Evolutionary conservation across 2,329 filamentous ascomycete species (phyloP).

Genomic region (Fusarium miscanthi): DNA sequence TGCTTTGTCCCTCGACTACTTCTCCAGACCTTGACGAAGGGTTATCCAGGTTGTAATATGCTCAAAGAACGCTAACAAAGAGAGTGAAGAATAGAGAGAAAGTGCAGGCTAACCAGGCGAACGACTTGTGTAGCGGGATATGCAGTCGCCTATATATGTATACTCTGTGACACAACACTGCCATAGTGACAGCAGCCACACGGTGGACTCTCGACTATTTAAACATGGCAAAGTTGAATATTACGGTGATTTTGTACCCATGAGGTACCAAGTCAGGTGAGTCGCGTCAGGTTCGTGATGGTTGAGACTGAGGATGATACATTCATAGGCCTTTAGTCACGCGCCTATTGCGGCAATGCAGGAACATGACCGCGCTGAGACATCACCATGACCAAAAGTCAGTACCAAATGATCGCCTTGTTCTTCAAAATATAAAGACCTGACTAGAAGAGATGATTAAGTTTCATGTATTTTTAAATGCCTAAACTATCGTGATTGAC

Average conservation of each 20-base stretch:
- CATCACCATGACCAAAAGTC: constrained; percentile 29
- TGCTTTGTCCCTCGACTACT: constrained; percentile 24
- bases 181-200: constrained; percentile 12
- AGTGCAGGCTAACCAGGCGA: neutral
- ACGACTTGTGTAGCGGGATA: constrained; percentile 27
- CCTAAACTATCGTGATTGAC: constrained; percentile 28
- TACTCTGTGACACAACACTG: constrained; percentile 20
- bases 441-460: constrained; percentile 30
- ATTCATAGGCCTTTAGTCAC: constrained; percentile 24
- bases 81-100: neutral
- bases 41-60: constrained; percentile 25
- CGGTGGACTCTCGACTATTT: constrained; percentile 12
- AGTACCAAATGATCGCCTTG: constrained; percentile 26
- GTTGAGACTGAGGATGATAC: constrained; percentile 34
- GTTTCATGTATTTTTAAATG: constrained; percentile 8
- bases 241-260: neutral
- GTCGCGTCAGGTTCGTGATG: constrained; percentile 37
- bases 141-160: constrained; percentile 22
- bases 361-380: constrained; percentile 40
- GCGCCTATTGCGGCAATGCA: constrained; percentile 31
- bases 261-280: constrained; percentile 35
- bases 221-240: constrained; percentile 5
- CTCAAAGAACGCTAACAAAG: neutral
- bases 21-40: constrained; percentile 17
- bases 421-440: neutral